These are phyloP conservation scores for Bathelium albidoporum DNA, from an alignment of 495 filamentous ascomycete species.

Conservation along the genomic window DNA sequence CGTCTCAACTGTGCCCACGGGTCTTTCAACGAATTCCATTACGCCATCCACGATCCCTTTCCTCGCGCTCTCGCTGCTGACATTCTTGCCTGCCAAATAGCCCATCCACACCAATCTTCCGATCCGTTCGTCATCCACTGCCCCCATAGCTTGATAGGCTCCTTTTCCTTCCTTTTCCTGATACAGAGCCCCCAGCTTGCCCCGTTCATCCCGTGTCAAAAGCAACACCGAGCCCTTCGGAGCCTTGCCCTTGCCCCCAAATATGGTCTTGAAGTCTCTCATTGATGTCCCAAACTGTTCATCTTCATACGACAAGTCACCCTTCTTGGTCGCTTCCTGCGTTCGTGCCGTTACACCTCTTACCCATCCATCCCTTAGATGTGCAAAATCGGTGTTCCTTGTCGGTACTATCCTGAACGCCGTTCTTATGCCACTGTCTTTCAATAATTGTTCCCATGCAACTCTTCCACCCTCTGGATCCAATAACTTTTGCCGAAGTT, in stretches of 20 bases:
- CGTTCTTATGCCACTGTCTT: slow-evolving; percentile 37
- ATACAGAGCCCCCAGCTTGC: slow-evolving; percentile 58
- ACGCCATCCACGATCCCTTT: slow-evolving; percentile 77
- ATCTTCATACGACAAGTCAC: slow-evolving; percentile 42
- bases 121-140: slow-evolving; percentile 66
- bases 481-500: slow-evolving; percentile 55
- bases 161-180: slow-evolving; percentile 40
- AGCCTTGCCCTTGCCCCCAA: slow-evolving; percentile 60
- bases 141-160: slow-evolving; percentile 41
- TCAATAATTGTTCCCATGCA: slow-evolving; percentile 64
- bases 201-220: slow-evolving; percentile 55
- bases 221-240: slow-evolving; percentile 66
- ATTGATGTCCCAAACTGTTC: slow-evolving; percentile 62
- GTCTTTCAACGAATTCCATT: slow-evolving; percentile 78
- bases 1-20: slow-evolving; percentile 72
- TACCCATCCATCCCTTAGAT: slow-evolving; percentile 85
- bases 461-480: slow-evolving; percentile 56
- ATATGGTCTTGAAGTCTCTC: slow-evolving; percentile 63
- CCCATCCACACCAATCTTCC: slow-evolving; percentile 77
- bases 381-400: slow-evolving; percentile 81
- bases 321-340: slow-evolving; percentile 27
- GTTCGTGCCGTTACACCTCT: slow-evolving; percentile 67
- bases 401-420: slow-evolving; percentile 72
- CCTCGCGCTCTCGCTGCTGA: slow-evolving; percentile 74
- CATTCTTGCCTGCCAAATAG: slow-evolving; percentile 77